Evolutionary conservation across 192 early-diverging fungal species (phyloP).

Genomic region (Gigaspora rosea): DNA sequence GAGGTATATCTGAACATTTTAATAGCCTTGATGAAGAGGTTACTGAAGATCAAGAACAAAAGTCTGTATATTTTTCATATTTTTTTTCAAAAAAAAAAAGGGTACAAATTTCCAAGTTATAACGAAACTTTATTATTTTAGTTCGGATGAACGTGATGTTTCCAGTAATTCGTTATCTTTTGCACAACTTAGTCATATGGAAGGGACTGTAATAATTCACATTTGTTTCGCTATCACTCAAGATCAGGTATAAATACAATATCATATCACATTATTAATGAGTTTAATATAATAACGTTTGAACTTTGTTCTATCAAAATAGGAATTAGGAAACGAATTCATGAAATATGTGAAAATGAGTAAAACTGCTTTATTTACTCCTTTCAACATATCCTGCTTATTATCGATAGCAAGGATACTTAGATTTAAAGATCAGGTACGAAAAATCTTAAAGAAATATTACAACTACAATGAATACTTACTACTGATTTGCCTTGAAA

Average conservation of each 20-base stretch:
- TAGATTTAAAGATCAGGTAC: conserved; percentile 66
- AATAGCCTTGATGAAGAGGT: conserved; percentile 50
- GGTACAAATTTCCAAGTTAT: conserved; percentile 22
- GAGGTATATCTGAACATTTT: conserved; percentile 61
- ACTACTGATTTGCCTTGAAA: not conserved
- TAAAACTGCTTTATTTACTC: conserved; percentile 45
- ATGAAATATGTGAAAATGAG: conserved; percentile 55
- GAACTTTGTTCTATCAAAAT: not conserved
- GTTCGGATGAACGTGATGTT: too few relatives aligned
- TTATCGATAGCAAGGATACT: conserved; percentile 70
- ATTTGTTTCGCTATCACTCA: conserved; percentile 72
- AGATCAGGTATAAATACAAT: conserved; percentile 59
- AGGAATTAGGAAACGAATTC: conserved; percentile 55
- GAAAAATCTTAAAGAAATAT: not conserved
- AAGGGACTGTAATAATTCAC: conserved; percentile 72
- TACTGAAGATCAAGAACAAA: not conserved
- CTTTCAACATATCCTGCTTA: conserved; percentile 68
- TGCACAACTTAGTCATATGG: conserved; percentile 53
- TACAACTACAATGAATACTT: not conserved
- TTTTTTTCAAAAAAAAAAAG: conserved; percentile 26
- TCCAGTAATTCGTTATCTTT: conserved; percentile 27
- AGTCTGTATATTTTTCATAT: not conserved
- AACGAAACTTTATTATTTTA: not conserved
- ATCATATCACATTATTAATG: conserved; percentile 16
- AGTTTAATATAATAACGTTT: not conserved